phyloP scores from a whole-genome alignment of 805 yeast genomes.

The Candida nitratophila region DNA sequence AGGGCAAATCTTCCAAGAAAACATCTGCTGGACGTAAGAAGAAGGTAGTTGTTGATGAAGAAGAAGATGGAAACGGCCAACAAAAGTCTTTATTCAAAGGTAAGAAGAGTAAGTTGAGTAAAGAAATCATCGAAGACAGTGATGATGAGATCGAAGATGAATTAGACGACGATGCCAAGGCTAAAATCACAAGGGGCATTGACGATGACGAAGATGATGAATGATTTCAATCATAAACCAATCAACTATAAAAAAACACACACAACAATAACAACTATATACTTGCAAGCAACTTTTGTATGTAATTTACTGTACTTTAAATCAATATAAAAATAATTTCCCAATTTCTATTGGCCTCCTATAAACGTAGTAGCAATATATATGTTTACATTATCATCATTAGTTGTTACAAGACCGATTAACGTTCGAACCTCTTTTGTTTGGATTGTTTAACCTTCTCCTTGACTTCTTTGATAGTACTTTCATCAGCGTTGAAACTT shows the following conservation, averaged over 20 bases:
- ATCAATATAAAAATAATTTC: background rate
- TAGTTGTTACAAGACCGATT: too few relatives aligned
- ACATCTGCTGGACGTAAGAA: background rate
- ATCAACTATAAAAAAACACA: background rate
- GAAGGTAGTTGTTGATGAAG: slow-evolving; percentile 1
- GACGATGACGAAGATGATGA: slow-evolving; percentile 21
- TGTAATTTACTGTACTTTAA: background rate
- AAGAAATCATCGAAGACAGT: slow-evolving; percentile 24
- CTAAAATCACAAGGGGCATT: slow-evolving; percentile 10
- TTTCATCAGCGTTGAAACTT: slow-evolving; percentile 54
- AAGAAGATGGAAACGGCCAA: background rate
- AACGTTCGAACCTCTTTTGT: slow-evolving; percentile 25
- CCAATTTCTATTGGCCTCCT: too few relatives aligned
- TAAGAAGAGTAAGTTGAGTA: slow-evolving; percentile 16
- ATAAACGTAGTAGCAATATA: too few relatives aligned
- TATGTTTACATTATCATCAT: too few relatives aligned
- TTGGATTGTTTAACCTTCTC: slow-evolving; percentile 22
- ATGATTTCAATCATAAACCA: background rate
- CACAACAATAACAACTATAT: background rate
- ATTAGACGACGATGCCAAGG: slow-evolving; percentile 6
- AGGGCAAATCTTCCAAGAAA: background rate
- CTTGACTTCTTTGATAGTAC: slow-evolving; percentile 35
- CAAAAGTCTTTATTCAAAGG: slow-evolving; percentile 7
- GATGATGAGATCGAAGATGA: slow-evolving; percentile 22
- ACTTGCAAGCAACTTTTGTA: too few relatives aligned